Base-by-base conservation (phyloP, 768 basidiomycete species). In the Hygrophoropsis aurantiaca region DNA sequence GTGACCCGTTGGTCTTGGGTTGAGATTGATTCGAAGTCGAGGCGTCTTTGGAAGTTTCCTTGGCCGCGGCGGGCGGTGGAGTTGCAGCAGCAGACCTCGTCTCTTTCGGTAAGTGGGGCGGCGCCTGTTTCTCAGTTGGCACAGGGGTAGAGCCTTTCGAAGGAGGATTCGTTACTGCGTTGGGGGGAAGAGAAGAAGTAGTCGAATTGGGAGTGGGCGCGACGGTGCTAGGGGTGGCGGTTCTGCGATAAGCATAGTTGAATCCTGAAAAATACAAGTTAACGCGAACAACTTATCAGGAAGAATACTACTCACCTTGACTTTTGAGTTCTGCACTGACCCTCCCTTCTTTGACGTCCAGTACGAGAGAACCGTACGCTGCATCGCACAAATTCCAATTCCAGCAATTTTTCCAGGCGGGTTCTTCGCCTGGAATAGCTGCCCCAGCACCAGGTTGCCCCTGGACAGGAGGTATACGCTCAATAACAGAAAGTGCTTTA, bases 381-480 rank as follows among this genome's bases (percentile, higher is more conserved):
- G 95, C 95, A 57, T 99, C 97, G 53, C 94, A 94, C 35, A 98
- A 71, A 59, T 97, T 95, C 95, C 95, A 97, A 64, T 97, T 93
- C 95, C 95, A 97, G 64, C 91, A 93, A 64, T 97, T 97, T 69
- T 97, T 99, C 97, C 97, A 99, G 0, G 90, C 85, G 3, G 87
- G 84, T 57, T 97, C 94, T 64, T 99, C 95, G 2, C 79, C 78
- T 2, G 78, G 74, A 8, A 77, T 72, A 1, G 78, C 73, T 7
- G 77, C 73, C 0, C 72, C 75, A 5, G 61, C 54, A 16, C 64
- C 66, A 3, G 57, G 59, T 15, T 66, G 63, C 26, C 66, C 65
- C 23, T 77, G 74, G 0, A 74, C 54, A 4, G 77, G 70, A 1
- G 94, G 94, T 5, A 97, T 69, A 38, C 90, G 81, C 56, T 90